phyloP scores from a whole-genome alignment of 2,329 filamentous ascomycete species.

The Colletotrichum sojae region DNA sequence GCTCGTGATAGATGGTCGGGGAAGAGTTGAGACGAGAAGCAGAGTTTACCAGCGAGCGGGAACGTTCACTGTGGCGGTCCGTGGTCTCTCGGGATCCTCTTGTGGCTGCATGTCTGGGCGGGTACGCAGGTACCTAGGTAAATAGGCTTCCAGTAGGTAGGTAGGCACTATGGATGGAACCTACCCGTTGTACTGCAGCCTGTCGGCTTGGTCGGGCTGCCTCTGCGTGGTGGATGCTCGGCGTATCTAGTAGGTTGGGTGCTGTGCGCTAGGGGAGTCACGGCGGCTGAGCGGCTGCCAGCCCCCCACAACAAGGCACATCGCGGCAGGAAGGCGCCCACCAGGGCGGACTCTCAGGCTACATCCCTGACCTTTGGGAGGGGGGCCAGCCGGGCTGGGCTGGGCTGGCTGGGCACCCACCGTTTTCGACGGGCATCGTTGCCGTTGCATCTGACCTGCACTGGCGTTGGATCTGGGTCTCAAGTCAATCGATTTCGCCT shows the following conservation, averaged over 20 bases:
- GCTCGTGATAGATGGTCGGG: background rate
- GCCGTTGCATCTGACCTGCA: background rate
- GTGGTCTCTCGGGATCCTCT: too few relatives aligned
- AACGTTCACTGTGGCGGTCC: too few relatives aligned
- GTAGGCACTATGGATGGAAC: too few relatives aligned
- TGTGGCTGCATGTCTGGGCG: too few relatives aligned
- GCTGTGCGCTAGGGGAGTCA: conserved; percentile 5
- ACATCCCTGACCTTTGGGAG: conserved; percentile 17
- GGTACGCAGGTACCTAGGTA: too few relatives aligned
- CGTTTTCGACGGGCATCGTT: conserved; percentile 26
- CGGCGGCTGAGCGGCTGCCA: conserved; percentile 33
- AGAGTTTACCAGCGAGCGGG: too few relatives aligned
- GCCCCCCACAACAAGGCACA: conserved; percentile 34
- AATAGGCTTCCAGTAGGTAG: too few relatives aligned
- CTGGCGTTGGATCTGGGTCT: background rate
- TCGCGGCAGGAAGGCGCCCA: conserved; percentile 25
- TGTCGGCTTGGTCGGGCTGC: conserved; percentile 20
- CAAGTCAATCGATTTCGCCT: conserved; percentile 12
- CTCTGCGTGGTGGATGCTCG: background rate
- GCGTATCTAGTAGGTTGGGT: background rate
- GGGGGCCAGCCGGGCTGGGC: conserved; percentile 16
- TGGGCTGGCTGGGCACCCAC: conserved; percentile 21
- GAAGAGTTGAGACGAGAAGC: background rate
- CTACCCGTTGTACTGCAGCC: background rate
- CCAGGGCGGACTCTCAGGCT: conserved; percentile 30